Conservation (phyloP, 192 early-diverging fungal genomes). For the Helicostylum pulchrum region DNA sequence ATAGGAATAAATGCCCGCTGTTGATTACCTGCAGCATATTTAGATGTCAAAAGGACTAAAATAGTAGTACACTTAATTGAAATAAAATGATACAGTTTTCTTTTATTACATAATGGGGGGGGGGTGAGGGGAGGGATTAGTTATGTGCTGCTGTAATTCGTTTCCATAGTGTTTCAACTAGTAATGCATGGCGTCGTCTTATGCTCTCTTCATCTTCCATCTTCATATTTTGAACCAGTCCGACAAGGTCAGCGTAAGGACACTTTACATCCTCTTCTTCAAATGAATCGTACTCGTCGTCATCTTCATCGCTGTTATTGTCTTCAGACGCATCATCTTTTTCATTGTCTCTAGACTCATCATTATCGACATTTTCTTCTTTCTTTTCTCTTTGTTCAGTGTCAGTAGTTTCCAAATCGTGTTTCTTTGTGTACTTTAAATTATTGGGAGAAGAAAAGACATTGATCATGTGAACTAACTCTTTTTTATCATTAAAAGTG, state of each 20-base stretch:
- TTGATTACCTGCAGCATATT: too few relatives aligned
- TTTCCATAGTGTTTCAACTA: background rate
- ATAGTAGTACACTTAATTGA: too few relatives aligned
- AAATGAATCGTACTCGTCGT: background rate
- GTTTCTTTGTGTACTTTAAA: background rate
- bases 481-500: constrained; percentile 10
- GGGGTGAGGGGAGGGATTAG: too few relatives aligned
- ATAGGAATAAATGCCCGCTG: too few relatives aligned
- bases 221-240: constrained; percentile 3
- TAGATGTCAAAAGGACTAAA: too few relatives aligned
- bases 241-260: constrained; percentile 19
- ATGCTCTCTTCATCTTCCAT: constrained; percentile 8
- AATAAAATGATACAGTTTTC: too few relatives aligned
- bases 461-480: constrained; percentile 22
- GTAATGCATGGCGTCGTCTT: background rate
- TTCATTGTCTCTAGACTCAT: background rate
- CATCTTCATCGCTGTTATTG: background rate
- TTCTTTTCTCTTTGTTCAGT: background rate
- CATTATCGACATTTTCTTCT: background rate
- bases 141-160: background rate
- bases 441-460: constrained; percentile 13
- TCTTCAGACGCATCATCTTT: background rate
- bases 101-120: too few relatives aligned
- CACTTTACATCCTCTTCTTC: background rate
- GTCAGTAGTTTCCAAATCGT: background rate